Evolutionary conservation across 2,329 filamentous ascomycete genomes (phyloP).

Genomic region (Chaetomium sp.): DNA sequence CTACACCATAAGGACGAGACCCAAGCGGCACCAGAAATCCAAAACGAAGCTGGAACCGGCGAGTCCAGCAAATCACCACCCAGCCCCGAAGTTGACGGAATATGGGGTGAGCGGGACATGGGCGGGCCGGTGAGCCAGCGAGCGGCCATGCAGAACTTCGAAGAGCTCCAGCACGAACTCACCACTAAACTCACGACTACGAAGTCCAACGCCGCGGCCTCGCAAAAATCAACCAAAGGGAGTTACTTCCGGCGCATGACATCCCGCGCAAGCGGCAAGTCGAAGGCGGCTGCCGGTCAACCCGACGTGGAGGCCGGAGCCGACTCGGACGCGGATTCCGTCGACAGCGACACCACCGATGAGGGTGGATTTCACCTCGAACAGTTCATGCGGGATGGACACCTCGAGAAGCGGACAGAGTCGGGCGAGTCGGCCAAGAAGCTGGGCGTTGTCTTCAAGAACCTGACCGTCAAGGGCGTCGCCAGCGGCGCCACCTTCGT

Average conservation of each 20-base stretch:
- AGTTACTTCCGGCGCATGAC: slow-evolving; percentile 30
- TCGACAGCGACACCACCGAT: slow-evolving; percentile 41
- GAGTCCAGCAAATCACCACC: slow-evolving; percentile 24
- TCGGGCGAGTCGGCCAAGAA: slow-evolving; percentile 69
- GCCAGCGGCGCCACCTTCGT: slow-evolving; percentile 67
- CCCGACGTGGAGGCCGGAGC: slow-evolving; percentile 33
- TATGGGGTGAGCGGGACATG: slow-evolving; percentile 35
- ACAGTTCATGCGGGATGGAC: slow-evolving; percentile 71
- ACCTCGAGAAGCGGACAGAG: slow-evolving; percentile 71
- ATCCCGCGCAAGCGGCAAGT: slow-evolving; percentile 26
- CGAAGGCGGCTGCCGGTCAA: slow-evolving; percentile 2
- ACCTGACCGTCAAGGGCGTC: slow-evolving; percentile 73
- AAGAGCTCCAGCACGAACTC: slow-evolving; percentile 32
- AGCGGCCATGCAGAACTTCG: slow-evolving; percentile 34
- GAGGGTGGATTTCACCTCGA: slow-evolving; percentile 68
- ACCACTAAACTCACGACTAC: slow-evolving; percentile 21
- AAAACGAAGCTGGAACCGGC: slow-evolving; percentile 12
- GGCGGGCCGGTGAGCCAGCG: slow-evolving; percentile 34
- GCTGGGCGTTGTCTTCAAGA: slow-evolving; percentile 75
- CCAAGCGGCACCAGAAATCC: neutral
- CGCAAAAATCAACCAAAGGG: slow-evolving; percentile 22
- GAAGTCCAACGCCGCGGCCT: slow-evolving; percentile 26
- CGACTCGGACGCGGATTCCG: slow-evolving; percentile 40
- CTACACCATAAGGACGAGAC: slow-evolving; percentile 32
- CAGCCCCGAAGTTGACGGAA: slow-evolving; percentile 24